Evolutionary conservation across 371 early-diverging fungal species (phyloP), one percentile per base, ranked within the genome.

Genomic region (Neoconidiobolus thromboides): DNA sequence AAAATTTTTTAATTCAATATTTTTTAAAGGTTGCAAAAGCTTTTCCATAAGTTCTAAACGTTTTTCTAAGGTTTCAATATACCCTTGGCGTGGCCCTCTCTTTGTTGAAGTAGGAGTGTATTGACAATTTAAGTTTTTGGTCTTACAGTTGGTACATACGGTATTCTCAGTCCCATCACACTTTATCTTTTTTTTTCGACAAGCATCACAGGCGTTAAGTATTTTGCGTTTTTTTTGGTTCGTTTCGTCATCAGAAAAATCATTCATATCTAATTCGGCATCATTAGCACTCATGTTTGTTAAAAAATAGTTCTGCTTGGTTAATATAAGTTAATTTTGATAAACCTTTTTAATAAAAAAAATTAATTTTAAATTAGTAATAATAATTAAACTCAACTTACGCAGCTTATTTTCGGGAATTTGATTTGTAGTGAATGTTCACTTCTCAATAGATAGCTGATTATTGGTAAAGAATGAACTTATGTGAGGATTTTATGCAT

Each of bases 11-110:
- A 49, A 54, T 14, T 55, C 65, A 39, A 61, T 62, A 47, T 59
- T 60, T 55, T 55, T 62, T 10, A 66, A 54, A 1, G 66, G 66
- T 50, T 63, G 61, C 51, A 66, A 65, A 43, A 80, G 68, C 52
- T 71, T 70, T 62, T 84, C 84, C 64, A 81, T 70, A 57, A 76
- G 74, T 46, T 72, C 77, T 39, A 86, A 67, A 47, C 83, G 73
- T 61, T 75, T 76, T 62, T 86, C 87, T 6, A 86, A 67, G 15
- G 76, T 68, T 48, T 82, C 82, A n/a, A 86, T 83, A 62, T 86
- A 86, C 7, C 87, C 85, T 63, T 84, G 83, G 37, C 83, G 78
- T n/a, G 87, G 87, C 0, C 87, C 87, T 14, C 87, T 77, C 61
- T 82, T 83, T 55, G 82, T 84, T 53, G 73, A 79, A 55, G 74